A percentile compares a stretch with the other conserved stretches of the same genome.
Evolutionary conservation across 768 basidiomycete genomes (phyloP).

Genomic region (Auricularia auricula-judae): DNA sequence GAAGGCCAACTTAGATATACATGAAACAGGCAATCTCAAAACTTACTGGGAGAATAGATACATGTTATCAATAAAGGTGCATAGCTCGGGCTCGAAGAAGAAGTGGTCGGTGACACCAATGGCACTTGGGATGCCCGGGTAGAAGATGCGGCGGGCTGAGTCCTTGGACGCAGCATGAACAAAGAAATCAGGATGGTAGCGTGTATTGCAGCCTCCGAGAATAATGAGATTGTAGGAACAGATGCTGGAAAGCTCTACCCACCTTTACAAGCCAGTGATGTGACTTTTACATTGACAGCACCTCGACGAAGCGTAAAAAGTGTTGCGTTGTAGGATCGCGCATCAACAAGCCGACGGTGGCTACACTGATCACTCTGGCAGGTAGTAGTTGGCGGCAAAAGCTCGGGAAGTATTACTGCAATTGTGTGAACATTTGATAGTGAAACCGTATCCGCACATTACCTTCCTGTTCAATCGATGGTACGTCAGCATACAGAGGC

Average conservation of each 20-base stretch:
- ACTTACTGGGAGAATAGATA: background rate
- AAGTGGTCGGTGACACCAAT: background rate
- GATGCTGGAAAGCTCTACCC: background rate
- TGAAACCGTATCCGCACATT: no score
- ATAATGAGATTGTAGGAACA: background rate
- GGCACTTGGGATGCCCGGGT: background rate
- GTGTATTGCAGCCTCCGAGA: background rate
- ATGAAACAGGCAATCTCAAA: background rate
- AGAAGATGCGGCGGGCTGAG: background rate
- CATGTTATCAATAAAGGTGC: background rate
- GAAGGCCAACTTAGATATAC: background rate
- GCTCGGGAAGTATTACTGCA: background rate
- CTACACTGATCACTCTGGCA: background rate
- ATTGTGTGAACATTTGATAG: background rate
- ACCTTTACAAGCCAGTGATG: background rate
- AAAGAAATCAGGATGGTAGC: background rate
- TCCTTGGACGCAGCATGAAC: background rate
- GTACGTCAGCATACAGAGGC: no score
- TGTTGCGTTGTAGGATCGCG: background rate
- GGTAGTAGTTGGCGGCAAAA: background rate
- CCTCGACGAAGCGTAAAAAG: background rate
- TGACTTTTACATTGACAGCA: background rate
- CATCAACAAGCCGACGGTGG: background rate
- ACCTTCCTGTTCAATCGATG: no score
- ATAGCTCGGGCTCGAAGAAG: background rate